Conservation (phyloP, 305 asterid genomes). For the Fraxinus ornus region DNA sequence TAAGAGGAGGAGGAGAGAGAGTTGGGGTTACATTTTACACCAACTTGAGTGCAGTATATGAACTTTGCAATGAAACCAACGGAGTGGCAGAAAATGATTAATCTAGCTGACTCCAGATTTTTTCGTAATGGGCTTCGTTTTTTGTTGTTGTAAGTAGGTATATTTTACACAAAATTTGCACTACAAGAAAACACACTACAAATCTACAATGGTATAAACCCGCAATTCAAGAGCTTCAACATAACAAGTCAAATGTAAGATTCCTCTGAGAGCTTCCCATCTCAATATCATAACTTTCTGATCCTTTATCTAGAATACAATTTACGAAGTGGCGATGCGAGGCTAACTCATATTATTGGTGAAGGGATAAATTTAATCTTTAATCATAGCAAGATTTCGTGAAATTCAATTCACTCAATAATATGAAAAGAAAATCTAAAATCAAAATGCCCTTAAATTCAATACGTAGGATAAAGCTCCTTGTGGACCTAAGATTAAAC, state of each 20-base stretch:
- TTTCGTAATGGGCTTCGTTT: background rate
- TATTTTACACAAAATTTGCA: background rate
- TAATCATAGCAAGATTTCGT: background rate
- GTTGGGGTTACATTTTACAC: background rate
- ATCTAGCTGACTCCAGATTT: background rate
- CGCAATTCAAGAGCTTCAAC: background rate
- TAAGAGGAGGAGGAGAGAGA: background rate
- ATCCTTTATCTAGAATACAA: slow-evolving; percentile 4
- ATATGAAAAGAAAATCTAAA: slow-evolving; percentile 4
- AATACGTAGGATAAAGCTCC: background rate
- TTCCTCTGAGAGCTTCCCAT: slow-evolving; percentile 7
- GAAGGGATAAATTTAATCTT: background rate
- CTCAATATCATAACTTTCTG: slow-evolving; percentile 7
- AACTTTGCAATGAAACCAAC: background rate
- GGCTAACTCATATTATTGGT: slow-evolving; percentile 1
- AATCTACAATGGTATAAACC: background rate
- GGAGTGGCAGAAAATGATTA: background rate
- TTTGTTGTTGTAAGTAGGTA: background rate
- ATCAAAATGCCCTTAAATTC: background rate
- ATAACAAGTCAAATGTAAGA: background rate
- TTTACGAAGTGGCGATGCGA: background rate
- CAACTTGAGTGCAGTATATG: background rate
- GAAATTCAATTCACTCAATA: slow-evolving; percentile 1
- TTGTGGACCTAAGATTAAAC: slow-evolving; percentile 20
- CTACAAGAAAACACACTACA: slow-evolving; percentile 9